Percentiles rank a stretch among this genome's conserved stretches.
Conservation (phyloP, 1,284 basidiomycete genomes). For the Gymnopus androsaceus region DNA sequence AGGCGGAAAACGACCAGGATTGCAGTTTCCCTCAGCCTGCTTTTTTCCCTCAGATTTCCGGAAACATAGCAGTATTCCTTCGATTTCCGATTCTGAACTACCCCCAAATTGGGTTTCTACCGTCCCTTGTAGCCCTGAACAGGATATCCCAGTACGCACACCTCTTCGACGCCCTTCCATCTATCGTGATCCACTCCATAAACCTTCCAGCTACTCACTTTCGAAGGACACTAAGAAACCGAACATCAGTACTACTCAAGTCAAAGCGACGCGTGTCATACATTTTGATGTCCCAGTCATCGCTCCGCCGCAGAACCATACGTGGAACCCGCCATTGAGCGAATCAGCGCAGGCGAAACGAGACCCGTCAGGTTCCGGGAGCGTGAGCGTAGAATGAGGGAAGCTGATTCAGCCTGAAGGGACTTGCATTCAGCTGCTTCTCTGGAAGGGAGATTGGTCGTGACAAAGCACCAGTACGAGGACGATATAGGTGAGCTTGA, state of each 20-base stretch:
- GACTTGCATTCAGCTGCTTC: background rate
- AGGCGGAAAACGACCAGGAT: no score
- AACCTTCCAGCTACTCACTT: background rate
- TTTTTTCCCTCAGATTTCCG: background rate
- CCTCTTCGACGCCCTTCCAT: background rate
- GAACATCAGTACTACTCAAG: background rate
- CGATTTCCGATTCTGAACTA: background rate
- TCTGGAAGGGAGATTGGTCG: background rate
- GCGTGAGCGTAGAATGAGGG: slow-evolving; percentile 40
- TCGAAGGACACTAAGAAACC: background rate
- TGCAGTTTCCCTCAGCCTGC: no score
- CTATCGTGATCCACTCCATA: slow-evolving; percentile 4
- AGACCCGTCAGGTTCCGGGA: slow-evolving; percentile 42
- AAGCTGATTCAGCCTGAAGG: slow-evolving; percentile 1
- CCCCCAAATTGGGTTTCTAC: slow-evolving; percentile 13
- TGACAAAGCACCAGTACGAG: background rate
- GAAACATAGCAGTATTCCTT: background rate
- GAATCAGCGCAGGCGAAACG: slow-evolving; percentile 41
- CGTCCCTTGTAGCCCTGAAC: slow-evolving; percentile 11
- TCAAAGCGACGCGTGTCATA: background rate
- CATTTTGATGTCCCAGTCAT: slow-evolving; percentile 46
- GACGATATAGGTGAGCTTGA: background rate
- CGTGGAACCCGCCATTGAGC: slow-evolving; percentile 36
- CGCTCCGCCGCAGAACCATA: slow-evolving; percentile 46
- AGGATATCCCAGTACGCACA: background rate